Evolutionary conservation across 495 filamentous ascomycete genomes (phyloP).

Genomic region (Aspergillus diversus): DNA sequence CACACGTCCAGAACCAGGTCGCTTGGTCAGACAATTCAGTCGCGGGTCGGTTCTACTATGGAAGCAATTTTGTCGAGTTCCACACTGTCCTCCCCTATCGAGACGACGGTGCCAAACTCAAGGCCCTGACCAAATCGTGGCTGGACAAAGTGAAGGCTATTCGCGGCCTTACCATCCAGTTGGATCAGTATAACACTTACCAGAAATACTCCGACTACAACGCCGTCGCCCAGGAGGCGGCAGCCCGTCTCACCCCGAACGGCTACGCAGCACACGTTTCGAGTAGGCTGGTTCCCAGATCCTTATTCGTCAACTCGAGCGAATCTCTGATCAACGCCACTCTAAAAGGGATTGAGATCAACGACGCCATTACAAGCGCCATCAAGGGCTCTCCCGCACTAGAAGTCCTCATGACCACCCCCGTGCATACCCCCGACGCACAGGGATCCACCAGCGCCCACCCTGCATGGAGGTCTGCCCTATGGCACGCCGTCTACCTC

Average conservation of each 20-base stretch:
- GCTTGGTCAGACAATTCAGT: constrained; percentile 22
- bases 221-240: constrained; percentile 14
- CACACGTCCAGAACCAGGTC: constrained; percentile 20
- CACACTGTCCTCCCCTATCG: constrained; percentile 23
- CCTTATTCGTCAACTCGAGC: constrained; percentile 27
- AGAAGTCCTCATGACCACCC: constrained; percentile 24
- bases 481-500: constrained; percentile 26
- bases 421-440: constrained; percentile 19
- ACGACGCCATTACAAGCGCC: constrained; percentile 4
- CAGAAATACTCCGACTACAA: constrained; percentile 22
- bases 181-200: constrained; percentile 20
- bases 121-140: constrained; percentile 20
- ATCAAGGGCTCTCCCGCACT: constrained; percentile 15
- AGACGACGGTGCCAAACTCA: constrained; percentile 24
- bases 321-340: constrained; percentile 23
- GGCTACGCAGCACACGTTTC: constrained; percentile 27
- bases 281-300: constrained; percentile 28
- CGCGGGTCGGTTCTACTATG: constrained; percentile 25
- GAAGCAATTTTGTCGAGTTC: constrained; percentile 16
- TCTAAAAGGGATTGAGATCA: constrained; percentile 15
- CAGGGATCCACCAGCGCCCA: constrained; percentile 15
- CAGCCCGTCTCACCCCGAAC: constrained; percentile 20
- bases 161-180: constrained; percentile 16
- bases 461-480: constrained; percentile 26
- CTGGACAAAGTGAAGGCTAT: constrained; percentile 3